phyloP scores from a whole-genome alignment of 2,329 filamentous ascomycete genomes.

The Colletotrichum tropicicola region DNA sequence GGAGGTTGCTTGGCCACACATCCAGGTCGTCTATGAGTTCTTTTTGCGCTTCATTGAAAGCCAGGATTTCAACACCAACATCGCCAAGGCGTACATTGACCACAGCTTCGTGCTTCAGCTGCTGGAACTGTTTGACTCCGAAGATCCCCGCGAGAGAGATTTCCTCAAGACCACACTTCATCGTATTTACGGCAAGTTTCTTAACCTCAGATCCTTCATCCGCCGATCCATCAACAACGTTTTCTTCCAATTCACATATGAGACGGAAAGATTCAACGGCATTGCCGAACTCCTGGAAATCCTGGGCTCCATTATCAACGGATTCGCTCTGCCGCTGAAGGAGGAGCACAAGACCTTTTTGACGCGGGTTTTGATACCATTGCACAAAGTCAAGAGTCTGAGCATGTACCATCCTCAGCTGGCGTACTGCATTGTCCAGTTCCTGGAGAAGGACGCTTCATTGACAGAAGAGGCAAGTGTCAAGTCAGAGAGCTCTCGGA shows the following conservation, averaged over 20 bases:
- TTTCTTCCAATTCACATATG: conserved; percentile 99
- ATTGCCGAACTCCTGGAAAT: conserved; percentile 98
- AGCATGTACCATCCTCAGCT: conserved; percentile 99
- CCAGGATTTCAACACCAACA: conserved; percentile 99
- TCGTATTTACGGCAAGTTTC: conserved; percentile 98
- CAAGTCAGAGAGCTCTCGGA: conserved; percentile 22
- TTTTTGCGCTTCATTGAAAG: conserved; percentile 99
- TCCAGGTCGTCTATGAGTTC: conserved; percentile 99
- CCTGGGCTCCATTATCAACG: conserved; percentile 98
- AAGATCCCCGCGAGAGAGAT: conserved; percentile 95
- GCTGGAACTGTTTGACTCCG: conserved; percentile 97
- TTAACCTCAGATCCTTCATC: conserved; percentile 97
- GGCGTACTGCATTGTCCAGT: conserved; percentile 98
- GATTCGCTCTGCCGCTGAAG: conserved; percentile 94
- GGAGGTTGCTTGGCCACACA: conserved; percentile 98
- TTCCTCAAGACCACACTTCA: conserved; percentile 98
- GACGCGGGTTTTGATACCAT: conserved; percentile 87
- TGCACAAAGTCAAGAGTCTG: conserved; percentile 98
- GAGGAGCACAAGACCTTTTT: conserved; percentile 99
- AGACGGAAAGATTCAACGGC: conserved; percentile 98
- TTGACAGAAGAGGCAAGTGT: conserved; percentile 89
- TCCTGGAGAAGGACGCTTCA: conserved; percentile 96
- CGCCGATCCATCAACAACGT: conserved; percentile 99
- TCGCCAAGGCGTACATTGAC: conserved; percentile 98
- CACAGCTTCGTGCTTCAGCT: conserved; percentile 97